Base-by-base conservation (phyloP, 179 eudicot species). In the Spergularia azorica region DNA sequence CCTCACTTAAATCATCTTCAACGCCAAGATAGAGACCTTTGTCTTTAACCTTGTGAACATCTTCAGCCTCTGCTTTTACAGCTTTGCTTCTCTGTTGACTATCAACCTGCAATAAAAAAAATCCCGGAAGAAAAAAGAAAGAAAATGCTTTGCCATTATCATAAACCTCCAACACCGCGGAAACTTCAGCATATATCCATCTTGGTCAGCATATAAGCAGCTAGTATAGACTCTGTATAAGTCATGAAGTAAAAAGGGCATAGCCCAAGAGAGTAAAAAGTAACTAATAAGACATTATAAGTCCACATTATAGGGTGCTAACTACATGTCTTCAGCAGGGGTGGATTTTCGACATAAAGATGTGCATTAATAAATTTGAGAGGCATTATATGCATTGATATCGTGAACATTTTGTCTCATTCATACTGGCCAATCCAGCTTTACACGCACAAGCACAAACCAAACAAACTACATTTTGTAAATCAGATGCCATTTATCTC, bases 11-110 rank as follows among this genome's bases (percentile, higher is more conserved):
- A 12, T 87, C 88, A 81, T 88, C 91, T 41, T 91, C 92, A 5
- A 85, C 85, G 11, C 98, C 97, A 51, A 90, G 83, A 82, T 89
- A 89, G 12, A 66, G 69, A 26, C 95, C 97, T 84, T 86, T 88
- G 70, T 89, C 91, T 71, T 83, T 82, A 59, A 72, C 69, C 73
- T 90, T 85, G 20, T 41, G 73, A 39, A 65, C 67, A 16, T 38
- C 52, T 17, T 70, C 73, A 9, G 50, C 79, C 81, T 83, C 83
- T 65, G 55, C 67, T 55, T 76, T 86, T 54, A 57, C 6, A 79
- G 65, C 63, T 20, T 68, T 77, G 9, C 46, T 54, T 9, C 15
- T 76, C 20, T 72, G 70, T 59, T 15, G 62, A 62, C 63, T 72
- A 55, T 70, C 83, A 82, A 72, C 73, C 86, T 79, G 73, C 63